Evolutionary conservation across 2,329 filamentous ascomycete genomes (phyloP), one percentile per base, ranked within the genome.

Genomic region (Thielaviopsis musarum): DNA sequence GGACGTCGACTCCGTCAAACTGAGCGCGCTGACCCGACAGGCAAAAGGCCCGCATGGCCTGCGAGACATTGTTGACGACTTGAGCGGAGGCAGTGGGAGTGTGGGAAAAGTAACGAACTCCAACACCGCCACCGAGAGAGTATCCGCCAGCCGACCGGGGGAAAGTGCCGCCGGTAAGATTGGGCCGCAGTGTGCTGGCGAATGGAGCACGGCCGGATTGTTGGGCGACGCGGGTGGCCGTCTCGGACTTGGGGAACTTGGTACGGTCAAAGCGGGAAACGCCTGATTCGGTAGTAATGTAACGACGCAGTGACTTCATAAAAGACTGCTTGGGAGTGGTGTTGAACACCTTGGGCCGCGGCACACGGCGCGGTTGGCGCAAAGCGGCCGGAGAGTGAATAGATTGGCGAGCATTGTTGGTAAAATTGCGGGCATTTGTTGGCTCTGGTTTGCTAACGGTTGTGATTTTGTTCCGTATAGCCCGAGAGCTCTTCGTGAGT

Each of bases 31-130:
- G 83, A 0, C 93, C 93, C 0, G 87, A 90, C n/a, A 95, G 77
- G 73, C 88, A 85, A 72, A 98, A 96, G 13, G 90, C 91, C 58
- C 93, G 83, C 67, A 97, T 84, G 5, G 90, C 93, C 65, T 90
- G 84, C 13, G 89, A 95, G n/a, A 96, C 91, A 71, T 95, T 95
- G 70, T 93, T 87, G 57, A 97, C 81, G 54, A 97, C 89, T 70
- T 97, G 88, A 1, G 91, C 89, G 48, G 89, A 90, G 7, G 85
- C 82, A 10, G 88, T 85, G 1, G 91, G 89, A 0, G 83, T 81
- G 72, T 96, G 91, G 1, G 89, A 94, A 73, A 97, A 97, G 74
- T 91, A 91, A 64, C 91, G 81, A 24, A 84, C 87, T 30, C 62
- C 58, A n/a, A 38, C 49, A 13, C 56, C 59, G 64, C 87, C 83